A percentile compares a stretch with the other conserved stretches of the same genome.
phyloP scores from a whole-genome alignment of 1,284 basidiomycete species.

The Coriolopsis trogii region DNA sequence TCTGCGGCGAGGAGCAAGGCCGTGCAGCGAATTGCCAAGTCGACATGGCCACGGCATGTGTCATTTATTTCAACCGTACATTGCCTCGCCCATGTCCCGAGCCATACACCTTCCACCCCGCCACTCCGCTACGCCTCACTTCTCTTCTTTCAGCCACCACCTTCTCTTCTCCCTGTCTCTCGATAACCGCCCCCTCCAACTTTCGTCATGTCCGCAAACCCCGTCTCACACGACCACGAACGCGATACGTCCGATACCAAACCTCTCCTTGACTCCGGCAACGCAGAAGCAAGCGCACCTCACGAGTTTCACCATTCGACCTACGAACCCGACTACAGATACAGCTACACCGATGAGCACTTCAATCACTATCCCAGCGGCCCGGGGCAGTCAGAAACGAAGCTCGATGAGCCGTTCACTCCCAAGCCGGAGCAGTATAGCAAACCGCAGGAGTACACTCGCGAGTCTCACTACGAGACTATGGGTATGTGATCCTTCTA shows the following conservation, averaged over 20 bases:
- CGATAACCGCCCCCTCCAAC: too few species aligned
- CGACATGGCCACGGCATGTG: neutral
- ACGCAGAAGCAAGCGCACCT: constrained; percentile 6
- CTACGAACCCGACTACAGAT: constrained; percentile 21
- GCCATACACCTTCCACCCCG: neutral
- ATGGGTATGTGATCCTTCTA: constrained; percentile 17
- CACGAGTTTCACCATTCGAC: constrained; percentile 11
- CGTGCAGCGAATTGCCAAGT: neutral
- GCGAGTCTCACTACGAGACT: constrained; percentile 21
- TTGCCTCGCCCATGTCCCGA: neutral
- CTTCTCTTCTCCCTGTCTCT: neutral
- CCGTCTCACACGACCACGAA: constrained; percentile 7
- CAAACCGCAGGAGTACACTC: constrained; percentile 16
- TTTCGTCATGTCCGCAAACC: neutral
- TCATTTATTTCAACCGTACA: neutral
- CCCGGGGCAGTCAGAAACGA: constrained; percentile 15
- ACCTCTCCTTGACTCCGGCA: constrained; percentile 14
- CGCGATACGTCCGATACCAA: constrained; percentile 19
- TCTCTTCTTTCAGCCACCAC: neutral
- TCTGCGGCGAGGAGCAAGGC: neutral
- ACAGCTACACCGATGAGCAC: constrained; percentile 25
- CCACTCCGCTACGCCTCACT: neutral
- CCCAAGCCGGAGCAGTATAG: constrained; percentile 17
- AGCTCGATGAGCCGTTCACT: constrained; percentile 22
- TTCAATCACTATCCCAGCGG: constrained; percentile 24